Conservation (phyloP, 108 stramenopile genomes). For the Thalassiosira profunda region DNA sequence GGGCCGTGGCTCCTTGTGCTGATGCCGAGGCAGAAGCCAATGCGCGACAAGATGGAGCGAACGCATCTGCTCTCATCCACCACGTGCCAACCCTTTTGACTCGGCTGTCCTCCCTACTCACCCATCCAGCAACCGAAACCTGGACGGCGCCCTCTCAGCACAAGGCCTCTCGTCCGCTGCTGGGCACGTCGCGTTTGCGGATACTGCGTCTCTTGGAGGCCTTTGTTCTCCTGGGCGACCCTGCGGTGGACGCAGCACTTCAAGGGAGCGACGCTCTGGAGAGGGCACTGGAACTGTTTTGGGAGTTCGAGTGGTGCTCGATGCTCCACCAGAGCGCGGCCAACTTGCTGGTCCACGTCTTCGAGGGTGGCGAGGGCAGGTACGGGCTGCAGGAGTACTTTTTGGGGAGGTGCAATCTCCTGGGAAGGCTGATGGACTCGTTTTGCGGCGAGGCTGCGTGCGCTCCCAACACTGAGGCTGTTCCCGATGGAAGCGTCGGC, state of each 20-base stretch:
- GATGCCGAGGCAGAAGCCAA: no score
- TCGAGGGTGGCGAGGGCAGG: slow-evolving; percentile 81
- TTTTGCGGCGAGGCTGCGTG: slow-evolving; percentile 40
- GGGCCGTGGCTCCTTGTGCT: no score
- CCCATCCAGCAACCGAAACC: slow-evolving; percentile 51
- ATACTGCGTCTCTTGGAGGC: slow-evolving; percentile 87
- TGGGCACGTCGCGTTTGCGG: slow-evolving; percentile 83
- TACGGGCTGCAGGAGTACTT: slow-evolving; percentile 89
- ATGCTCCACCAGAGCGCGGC: slow-evolving; percentile 97
- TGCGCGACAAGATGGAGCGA: no score
- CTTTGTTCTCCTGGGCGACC: slow-evolving; percentile 80
- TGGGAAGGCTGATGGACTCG: slow-evolving; percentile 89
- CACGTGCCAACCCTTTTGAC: slow-evolving; percentile 61
- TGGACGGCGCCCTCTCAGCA: slow-evolving; percentile 80
- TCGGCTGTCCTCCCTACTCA: slow-evolving; percentile 47
- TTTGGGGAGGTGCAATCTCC: slow-evolving; percentile 72
- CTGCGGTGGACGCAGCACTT: slow-evolving; percentile 65
- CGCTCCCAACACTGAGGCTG: no score
- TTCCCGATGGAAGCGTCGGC: no score
- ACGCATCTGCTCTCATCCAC: slow-evolving; percentile 50
- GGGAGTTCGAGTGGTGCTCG: slow-evolving; percentile 94
- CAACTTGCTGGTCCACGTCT: slow-evolving; percentile 91
- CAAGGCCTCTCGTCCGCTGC: slow-evolving; percentile 51
- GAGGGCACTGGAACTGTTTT: slow-evolving; percentile 91
- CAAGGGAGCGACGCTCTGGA: slow-evolving; percentile 73